Evolutionary conservation across 225 moss, liverwort and hornwort genomes (phyloP).

Genomic region (Anthoceros angustus): DNA sequence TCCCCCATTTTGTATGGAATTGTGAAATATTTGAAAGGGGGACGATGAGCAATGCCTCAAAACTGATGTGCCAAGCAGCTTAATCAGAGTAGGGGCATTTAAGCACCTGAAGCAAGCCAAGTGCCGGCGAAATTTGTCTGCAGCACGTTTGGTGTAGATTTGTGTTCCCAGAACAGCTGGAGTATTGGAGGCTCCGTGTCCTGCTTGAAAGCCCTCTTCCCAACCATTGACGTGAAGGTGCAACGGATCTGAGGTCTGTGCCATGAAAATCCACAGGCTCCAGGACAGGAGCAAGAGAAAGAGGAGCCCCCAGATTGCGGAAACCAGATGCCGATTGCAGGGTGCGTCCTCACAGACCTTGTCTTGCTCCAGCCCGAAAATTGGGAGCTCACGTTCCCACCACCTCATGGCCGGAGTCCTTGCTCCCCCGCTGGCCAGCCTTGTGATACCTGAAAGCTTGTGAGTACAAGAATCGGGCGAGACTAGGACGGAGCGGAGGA

Average conservation of each 20-base stretch:
- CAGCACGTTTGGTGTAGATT: background rate
- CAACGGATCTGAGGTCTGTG: background rate
- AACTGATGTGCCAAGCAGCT: too few species aligned
- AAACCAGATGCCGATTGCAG: background rate
- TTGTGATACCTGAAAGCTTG: too few species aligned
- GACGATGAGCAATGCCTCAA: too few species aligned
- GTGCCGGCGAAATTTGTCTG: background rate
- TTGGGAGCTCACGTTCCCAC: too few species aligned
- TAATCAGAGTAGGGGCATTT: too few species aligned
- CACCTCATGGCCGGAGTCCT: too few species aligned
- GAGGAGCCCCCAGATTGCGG: background rate
- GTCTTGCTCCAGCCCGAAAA: background rate
- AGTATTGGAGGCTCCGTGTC: background rate
- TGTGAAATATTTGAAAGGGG: too few species aligned
- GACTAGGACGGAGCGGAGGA: too few species aligned
- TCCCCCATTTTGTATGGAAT: too few species aligned
- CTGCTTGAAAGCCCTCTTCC: background rate
- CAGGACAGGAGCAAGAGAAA: background rate
- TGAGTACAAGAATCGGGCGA: too few species aligned
- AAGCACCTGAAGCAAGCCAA: conserved; percentile 1
- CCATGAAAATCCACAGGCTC: background rate
- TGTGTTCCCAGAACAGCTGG: background rate
- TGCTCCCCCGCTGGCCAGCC: too few species aligned
- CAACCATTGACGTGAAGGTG: background rate
- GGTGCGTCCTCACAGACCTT: background rate